Conservation (phyloP, 305 asterid genomes). For the Ilex paraguariensis region DNA sequence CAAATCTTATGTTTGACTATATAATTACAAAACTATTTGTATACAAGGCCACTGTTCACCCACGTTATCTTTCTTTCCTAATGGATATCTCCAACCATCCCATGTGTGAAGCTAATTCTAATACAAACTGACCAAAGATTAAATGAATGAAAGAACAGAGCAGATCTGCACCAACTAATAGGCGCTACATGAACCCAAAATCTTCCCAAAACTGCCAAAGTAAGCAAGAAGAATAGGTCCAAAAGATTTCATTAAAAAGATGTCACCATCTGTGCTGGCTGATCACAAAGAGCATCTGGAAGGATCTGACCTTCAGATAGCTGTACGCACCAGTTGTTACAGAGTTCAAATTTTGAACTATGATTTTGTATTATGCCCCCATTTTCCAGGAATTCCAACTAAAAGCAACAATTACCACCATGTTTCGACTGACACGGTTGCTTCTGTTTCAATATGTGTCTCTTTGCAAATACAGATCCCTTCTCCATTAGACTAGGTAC, state of each 20-base stretch:
- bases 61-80: too few species aligned
- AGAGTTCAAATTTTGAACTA: too few species aligned
- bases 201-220: too few species aligned
- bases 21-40: too few species aligned
- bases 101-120: too few species aligned
- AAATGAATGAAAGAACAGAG: conserved; percentile 19
- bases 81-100: too few species aligned
- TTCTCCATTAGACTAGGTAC: conserved; percentile 74
- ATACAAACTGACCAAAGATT: too few species aligned
- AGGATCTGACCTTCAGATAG: neutral
- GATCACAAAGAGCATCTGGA: neutral
- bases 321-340: too few species aligned
- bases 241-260: neutral
- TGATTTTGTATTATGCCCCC: conserved; percentile 1
- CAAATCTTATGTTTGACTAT: too few species aligned
- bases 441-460: conserved; percentile 56
- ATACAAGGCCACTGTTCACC: too few species aligned
- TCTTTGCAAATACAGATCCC: conserved; percentile 73
- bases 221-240: too few species aligned
- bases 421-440: conserved; percentile 22
- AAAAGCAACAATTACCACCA: conserved; percentile 49
- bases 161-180: too few species aligned
- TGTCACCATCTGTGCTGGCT: conserved; percentile 1
- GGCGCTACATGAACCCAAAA: conserved; percentile 9
- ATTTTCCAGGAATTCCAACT: conserved; percentile 8